A percentile compares a stretch with the other conserved stretches of the same genome.
These are phyloP conservation scores for Sechiopsis laciniata DNA, from an alignment of 306 rosid species.

Conservation along the genomic window DNA sequence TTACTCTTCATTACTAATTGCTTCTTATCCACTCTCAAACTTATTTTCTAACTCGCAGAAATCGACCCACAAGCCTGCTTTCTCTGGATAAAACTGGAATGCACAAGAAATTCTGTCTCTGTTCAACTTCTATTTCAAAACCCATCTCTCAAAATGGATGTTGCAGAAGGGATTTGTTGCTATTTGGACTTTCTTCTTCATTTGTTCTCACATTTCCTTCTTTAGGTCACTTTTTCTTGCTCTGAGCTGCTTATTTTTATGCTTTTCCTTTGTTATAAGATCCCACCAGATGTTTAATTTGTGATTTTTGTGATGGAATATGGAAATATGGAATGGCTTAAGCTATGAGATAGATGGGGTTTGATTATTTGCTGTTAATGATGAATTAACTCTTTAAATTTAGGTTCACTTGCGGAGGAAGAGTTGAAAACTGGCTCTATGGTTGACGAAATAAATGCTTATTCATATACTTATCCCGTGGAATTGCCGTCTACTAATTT, in stretches of 20 bases:
- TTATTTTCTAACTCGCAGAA: constrained; percentile 27
- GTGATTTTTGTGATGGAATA: not conserved
- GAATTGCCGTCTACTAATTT: constrained; percentile 64
- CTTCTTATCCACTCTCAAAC: not conserved
- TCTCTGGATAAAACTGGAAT: constrained; percentile 25
- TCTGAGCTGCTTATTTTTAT: not conserved
- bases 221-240: constrained; percentile 34
- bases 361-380: too few species aligned
- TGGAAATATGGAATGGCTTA: too few species aligned
- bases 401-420: constrained; percentile 64
- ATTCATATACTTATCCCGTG: constrained; percentile 69
- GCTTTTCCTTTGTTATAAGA: not conserved
- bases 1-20: too few species aligned
- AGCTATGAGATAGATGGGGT: too few species aligned
- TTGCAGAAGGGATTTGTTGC: constrained; percentile 57
- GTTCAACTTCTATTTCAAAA: constrained; percentile 32
- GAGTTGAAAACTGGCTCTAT: constrained; percentile 56
- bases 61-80: constrained; percentile 27
- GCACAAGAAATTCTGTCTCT: constrained; percentile 22
- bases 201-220: constrained; percentile 35
- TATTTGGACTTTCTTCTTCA: constrained; percentile 54
- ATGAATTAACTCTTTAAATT: not conserved
- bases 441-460: constrained; percentile 67
- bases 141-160: constrained; percentile 40
- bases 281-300: not conserved